Base-by-base conservation (phyloP, 1,284 basidiomycete species). In the Microbotryum saponariae region DNA sequence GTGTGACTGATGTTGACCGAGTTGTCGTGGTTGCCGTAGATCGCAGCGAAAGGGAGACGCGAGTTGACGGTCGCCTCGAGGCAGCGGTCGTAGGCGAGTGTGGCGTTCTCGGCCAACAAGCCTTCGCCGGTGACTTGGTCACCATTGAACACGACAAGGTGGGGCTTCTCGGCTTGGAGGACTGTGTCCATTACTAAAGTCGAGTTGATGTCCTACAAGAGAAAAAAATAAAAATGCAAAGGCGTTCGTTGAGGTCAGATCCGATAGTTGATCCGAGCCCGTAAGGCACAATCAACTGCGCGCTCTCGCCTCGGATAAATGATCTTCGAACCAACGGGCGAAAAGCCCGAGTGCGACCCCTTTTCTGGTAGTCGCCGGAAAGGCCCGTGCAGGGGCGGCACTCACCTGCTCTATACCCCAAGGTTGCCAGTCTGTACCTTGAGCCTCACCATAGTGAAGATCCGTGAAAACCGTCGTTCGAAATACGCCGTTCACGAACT, bases 21-120 rank as follows among this genome's bases (percentile, higher is more conserved):
- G 29, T 51, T 42, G 56, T 58, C 56, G 31, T 58, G 56, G 31
- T 58, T 58, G 21, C 56, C 56, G 31, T 51, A 58, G 49, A 58
- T 23, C 21, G 48, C 21, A 6, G 56, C 56, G 16, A 58, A 51
- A 9, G 56, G 56, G 16, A 27, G 5, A 14, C 20, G 4, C 6
- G 23, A 23, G 3, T 53, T 20, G 48, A 50, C 49, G 20, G 49
- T 49, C n/a, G 33, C 29, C 2, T 18, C 1, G 37, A 58, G 27
- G 29, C 3, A 6, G 33, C 3, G 1, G 10, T 20, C 16, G 33
- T 42, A 42, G 52, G 37, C 37, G 16, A 0, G 0, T 6, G 33
- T 54, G 33, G 33, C 52, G 37, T 45, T 54, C n/a, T n/a, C 23
- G 14, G 21, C n/a, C n/a, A 33, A 44, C 6, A 54, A 42, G 20